A percentile compares a stretch with the other conserved stretches of the same genome.
Conservation (phyloP, 2,329 filamentous ascomycete species). For the Fusarium nodosum region DNA sequence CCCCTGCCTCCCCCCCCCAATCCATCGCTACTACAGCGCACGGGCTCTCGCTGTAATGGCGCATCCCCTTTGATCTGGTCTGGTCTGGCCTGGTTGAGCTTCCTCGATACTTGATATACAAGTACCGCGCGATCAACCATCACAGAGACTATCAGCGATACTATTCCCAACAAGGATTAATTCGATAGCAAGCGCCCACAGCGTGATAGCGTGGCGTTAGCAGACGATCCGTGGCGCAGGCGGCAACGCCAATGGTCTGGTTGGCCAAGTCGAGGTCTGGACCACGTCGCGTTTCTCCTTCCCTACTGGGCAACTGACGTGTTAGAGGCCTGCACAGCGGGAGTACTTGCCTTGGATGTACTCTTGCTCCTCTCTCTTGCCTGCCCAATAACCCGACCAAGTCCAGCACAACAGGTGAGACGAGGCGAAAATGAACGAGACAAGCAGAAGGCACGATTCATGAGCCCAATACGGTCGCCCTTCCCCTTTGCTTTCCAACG, state of each 20-base stretch:
- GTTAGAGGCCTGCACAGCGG: conserved; percentile 23
- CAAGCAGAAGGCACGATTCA: conserved; percentile 24
- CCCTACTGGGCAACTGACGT: conserved; percentile 18
- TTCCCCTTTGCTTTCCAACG: conserved; percentile 1
- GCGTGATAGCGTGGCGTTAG: conserved; percentile 44
- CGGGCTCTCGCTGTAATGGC: conserved; percentile 15
- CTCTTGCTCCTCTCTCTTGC: conserved; percentile 20
- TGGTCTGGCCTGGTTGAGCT: not conserved
- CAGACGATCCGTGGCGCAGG: conserved; percentile 35
- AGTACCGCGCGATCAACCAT: conserved; percentile 28
- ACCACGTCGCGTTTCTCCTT: conserved; percentile 11
- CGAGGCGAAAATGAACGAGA: conserved; percentile 31
- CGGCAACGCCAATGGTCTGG: conserved; percentile 22
- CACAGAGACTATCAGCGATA: conserved; percentile 2
- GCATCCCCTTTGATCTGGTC: not conserved
- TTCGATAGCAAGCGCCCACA: conserved; percentile 27
- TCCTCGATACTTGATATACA: conserved; percentile 25
- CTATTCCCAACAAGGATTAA: conserved; percentile 39
- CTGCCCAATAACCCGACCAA: conserved; percentile 16
- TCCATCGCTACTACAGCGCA: conserved; percentile 29
- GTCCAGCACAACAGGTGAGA: conserved; percentile 24
- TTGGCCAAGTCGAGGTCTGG: conserved; percentile 32
- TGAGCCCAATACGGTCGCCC: conserved; percentile 11
- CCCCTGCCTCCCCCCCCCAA: conserved; percentile 33
- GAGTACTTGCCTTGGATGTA: conserved; percentile 35